These are phyloP conservation scores for Albugo candida DNA, from an alignment of 352 stramenopile genomes.

Conservation along the genomic window DNA sequence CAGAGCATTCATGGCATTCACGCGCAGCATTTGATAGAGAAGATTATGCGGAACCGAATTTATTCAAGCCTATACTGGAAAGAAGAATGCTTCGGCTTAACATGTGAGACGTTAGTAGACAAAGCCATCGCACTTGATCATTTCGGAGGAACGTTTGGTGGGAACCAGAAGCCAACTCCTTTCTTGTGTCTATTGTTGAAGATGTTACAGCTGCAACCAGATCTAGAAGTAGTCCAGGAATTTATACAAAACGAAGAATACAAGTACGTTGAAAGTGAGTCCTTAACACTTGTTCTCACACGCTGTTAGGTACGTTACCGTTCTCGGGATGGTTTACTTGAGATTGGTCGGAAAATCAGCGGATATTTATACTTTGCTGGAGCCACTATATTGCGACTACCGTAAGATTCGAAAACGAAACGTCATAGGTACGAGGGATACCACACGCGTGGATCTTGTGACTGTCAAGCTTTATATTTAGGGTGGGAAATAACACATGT, in stretches of 20 bases:
- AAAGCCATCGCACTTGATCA: slow-evolving; percentile 88
- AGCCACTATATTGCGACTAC: slow-evolving; percentile 93
- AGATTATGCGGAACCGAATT: slow-evolving; percentile 96
- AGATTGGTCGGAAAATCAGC: slow-evolving; percentile 82
- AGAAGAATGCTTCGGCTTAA: slow-evolving; percentile 95
- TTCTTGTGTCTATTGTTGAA: slow-evolving; percentile 98
- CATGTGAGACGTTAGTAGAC: slow-evolving; percentile 88
- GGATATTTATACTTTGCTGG: slow-evolving; percentile 87
- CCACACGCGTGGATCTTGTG: neutral
- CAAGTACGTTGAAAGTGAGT: slow-evolving; percentile 38
- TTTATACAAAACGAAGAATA: slow-evolving; percentile 97
- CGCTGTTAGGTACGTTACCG: slow-evolving; percentile 74
- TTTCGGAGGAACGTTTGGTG: slow-evolving; percentile 86
- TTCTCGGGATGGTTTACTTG: slow-evolving; percentile 93
- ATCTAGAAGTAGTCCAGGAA: slow-evolving; percentile 83
- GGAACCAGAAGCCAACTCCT: slow-evolving; percentile 87
- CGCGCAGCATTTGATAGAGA: slow-evolving; percentile 95
- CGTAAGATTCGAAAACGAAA: slow-evolving; percentile 82
- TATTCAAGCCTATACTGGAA: slow-evolving; percentile 94
- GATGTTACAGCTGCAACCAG: slow-evolving; percentile 94
- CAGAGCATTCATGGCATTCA: slow-evolving; percentile 90
- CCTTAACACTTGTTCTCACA: neutral
- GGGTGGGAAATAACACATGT: slow-evolving; percentile 89
- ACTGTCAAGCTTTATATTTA: slow-evolving; percentile 1
- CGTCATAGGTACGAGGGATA: slow-evolving; percentile 23